A percentile compares a stretch with the other conserved stretches of the same genome.
Evolutionary conservation across 2,329 filamentous ascomycete species (phyloP).

Genomic region (Cytospora piceae): DNA sequence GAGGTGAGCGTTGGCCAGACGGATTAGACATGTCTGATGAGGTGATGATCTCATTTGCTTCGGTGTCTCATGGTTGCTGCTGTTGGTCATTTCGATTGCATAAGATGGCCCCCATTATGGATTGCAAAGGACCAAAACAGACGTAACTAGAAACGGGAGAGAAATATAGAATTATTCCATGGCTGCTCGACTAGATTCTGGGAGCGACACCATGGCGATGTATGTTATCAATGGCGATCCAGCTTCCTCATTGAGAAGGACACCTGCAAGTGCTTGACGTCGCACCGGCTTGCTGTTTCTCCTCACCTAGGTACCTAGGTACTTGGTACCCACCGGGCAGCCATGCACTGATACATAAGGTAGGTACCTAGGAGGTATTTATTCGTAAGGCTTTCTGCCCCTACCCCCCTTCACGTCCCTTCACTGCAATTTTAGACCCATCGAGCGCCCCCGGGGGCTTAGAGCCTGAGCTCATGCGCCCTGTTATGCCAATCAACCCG

Average conservation of each 20-base stretch:
- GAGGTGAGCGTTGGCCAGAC: conserved; percentile 41
- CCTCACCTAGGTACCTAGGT: not conserved
- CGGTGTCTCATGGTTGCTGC: no score
- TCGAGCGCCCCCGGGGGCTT: no score
- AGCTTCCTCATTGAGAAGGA: not conserved
- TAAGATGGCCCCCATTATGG: no score
- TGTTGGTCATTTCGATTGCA: not conserved
- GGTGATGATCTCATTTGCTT: not conserved
- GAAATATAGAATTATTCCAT: no score
- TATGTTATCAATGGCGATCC: not conserved
- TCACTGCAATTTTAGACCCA: not conserved
- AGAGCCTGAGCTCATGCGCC: no score
- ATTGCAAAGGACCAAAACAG: not conserved
- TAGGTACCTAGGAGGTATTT: no score
- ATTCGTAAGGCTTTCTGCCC: no score
- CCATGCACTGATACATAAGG: no score
- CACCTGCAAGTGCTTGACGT: not conserved
- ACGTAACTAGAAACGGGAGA: not conserved
- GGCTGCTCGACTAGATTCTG: no score
- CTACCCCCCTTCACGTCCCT: no score
- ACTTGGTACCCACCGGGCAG: no score
- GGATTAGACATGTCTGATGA: conserved; percentile 34
- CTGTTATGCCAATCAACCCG: no score
- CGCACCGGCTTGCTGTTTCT: not conserved
- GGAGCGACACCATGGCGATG: not conserved